Evolutionary conservation across 805 yeast genomes (phyloP).

Genomic region (Tetrapisispora namnaoensis): DNA sequence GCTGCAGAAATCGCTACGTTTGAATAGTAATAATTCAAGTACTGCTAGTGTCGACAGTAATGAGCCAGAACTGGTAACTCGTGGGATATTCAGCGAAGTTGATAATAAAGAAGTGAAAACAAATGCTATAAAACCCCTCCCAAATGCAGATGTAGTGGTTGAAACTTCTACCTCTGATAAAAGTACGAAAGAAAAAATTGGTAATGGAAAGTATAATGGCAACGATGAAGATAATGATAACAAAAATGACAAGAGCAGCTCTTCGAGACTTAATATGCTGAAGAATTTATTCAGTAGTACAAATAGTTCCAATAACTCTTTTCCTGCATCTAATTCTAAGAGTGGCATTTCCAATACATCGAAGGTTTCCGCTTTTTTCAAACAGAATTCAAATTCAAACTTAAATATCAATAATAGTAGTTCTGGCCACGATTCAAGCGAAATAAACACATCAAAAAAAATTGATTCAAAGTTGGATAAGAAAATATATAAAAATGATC

Average conservation of each 20-base stretch:
- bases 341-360: not conserved
- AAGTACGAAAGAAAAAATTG: not conserved
- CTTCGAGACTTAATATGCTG: not conserved
- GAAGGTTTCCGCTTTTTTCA: not conserved
- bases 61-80: not conserved
- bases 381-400: not conserved
- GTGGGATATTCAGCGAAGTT: not conserved
- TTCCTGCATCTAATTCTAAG: not conserved
- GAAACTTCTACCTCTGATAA: no score
- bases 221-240: not conserved
- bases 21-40: slow-evolving; percentile 2
- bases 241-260: not conserved
- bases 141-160: no score
- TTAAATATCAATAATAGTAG: not conserved
- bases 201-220: not conserved
- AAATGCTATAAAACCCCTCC: not conserved
- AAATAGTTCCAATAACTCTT: not conserved
- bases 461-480: not conserved
- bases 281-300: not conserved
- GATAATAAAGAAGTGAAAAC: not conserved
- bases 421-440: not conserved
- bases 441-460: not conserved
- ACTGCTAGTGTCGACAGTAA: not conserved
- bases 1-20: slow-evolving; percentile 9
- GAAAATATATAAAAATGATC: no score